A percentile compares a stretch with the other conserved stretches of the same genome.
Conservation (phyloP, 1,284 basidiomycete species). For the Butyriboletus appendiculatus region DNA sequence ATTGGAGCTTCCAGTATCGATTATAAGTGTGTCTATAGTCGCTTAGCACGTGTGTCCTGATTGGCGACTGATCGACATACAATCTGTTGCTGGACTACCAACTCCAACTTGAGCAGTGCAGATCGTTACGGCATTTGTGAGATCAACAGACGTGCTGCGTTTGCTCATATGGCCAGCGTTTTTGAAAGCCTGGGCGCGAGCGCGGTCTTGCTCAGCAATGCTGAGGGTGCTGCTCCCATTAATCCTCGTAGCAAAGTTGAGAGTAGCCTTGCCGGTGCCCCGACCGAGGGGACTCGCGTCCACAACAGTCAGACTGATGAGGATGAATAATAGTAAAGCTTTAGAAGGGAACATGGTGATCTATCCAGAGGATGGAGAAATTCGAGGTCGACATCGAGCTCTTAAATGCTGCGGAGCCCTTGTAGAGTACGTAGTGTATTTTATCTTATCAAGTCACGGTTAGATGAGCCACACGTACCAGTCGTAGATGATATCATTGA, state of each 20-base stretch:
- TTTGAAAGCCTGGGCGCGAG: not conserved
- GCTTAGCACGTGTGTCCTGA: not conserved
- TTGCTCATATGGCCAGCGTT: not conserved
- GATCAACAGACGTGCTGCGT: constrained; percentile 3
- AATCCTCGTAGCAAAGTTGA: not conserved
- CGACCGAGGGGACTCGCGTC: constrained; percentile 11
- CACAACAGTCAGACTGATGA: constrained; percentile 12
- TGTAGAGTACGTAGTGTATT: not conserved
- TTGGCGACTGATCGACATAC: constrained; percentile 6
- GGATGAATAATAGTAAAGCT: constrained; percentile 11
- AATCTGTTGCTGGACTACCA: constrained; percentile 47
- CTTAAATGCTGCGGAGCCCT: not conserved
- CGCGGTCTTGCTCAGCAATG: not conserved
- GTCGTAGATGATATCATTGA: not conserved
- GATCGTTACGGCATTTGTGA: constrained; percentile 25
- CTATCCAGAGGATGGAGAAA: not conserved
- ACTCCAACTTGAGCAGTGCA: constrained; percentile 43
- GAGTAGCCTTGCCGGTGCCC: not conserved
- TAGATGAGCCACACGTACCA: no score
- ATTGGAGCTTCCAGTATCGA: not conserved
- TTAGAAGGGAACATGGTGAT: constrained; percentile 19
- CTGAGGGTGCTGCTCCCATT: not conserved
- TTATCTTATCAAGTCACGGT: no score
- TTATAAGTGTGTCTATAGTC: not conserved
- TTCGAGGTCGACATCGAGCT: not conserved